phyloP scores from a whole-genome alignment of 2,329 filamentous ascomycete genomes.

The Lachnum nothofagi region DNA sequence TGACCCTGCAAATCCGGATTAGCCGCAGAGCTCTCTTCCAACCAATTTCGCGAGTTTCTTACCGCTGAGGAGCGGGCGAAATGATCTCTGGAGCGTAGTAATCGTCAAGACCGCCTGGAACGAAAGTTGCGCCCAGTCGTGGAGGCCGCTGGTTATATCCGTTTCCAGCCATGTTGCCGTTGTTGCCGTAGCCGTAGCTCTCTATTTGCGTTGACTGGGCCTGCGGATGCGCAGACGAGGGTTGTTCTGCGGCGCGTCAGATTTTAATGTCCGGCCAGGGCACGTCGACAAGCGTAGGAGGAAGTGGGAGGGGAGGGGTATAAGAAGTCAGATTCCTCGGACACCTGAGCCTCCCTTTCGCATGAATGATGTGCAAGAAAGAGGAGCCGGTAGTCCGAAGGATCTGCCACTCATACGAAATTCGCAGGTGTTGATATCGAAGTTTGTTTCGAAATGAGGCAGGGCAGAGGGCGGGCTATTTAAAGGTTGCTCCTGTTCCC shows the following conservation, averaged over 20 bases:
- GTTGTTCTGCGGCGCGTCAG: background rate
- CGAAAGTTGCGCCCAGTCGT: conserved; percentile 57
- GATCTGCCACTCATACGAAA: background rate
- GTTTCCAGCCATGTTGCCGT: conserved; percentile 11
- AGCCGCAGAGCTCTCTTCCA: conserved; percentile 1
- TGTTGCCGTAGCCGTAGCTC: background rate
- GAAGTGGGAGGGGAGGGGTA: background rate
- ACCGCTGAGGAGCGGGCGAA: conserved; percentile 67
- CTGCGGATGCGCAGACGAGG: background rate
- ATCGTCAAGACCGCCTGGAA: conserved; percentile 63
- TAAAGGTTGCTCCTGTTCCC: background rate
- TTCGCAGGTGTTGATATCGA: background rate
- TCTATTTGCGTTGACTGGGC: background rate
- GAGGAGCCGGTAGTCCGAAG: background rate
- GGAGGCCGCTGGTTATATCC: conserved; percentile 18
- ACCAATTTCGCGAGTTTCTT: conserved; percentile 25
- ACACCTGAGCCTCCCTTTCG: background rate
- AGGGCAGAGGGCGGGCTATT: background rate
- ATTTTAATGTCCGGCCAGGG: too few relatives aligned
- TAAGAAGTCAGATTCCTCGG: background rate
- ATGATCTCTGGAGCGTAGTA: conserved; percentile 65
- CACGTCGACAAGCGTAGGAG: background rate
- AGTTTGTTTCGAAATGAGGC: background rate
- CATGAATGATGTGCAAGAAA: background rate
- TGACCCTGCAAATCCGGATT: conserved; percentile 60